A percentile compares a stretch with the other conserved stretches of the same genome.
These are phyloP conservation scores for Tuber indicum DNA, from an alignment of 495 filamentous ascomycete species.

Conservation along the genomic window DNA sequence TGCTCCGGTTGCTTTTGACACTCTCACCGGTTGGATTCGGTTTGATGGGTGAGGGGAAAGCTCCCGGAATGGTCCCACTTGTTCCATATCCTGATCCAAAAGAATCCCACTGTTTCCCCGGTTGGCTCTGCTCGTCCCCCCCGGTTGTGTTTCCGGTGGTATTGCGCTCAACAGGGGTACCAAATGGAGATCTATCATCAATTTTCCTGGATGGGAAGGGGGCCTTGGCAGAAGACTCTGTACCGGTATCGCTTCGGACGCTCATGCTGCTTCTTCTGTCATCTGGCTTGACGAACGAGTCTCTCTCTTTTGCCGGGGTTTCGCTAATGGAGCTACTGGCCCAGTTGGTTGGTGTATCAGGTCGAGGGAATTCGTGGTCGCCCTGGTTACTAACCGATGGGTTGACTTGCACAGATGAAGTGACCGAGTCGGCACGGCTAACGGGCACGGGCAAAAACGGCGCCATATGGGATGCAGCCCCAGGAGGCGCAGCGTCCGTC, in stretches of 20 bases:
- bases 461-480: conserved; percentile 56
- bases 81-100: conserved; percentile 24
- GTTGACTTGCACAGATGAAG: conserved; percentile 66
- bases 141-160: conserved; percentile 39
- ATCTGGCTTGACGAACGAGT: conserved; percentile 30
- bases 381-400: conserved; percentile 72
- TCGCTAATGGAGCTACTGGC: conserved; percentile 30
- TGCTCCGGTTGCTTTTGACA: conserved; percentile 42
- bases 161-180: conserved; percentile 34
- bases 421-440: conserved; percentile 59
- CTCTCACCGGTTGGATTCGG: conserved; percentile 51
- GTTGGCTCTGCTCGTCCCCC: conserved; percentile 24
- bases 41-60: conserved; percentile 52
- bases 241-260: conserved; percentile 41
- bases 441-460: conserved; percentile 62
- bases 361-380: conserved; percentile 52
- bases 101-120: conserved; percentile 36
- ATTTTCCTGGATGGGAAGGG: conserved; percentile 33
- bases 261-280: conserved; percentile 40
- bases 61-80: conserved; percentile 33
- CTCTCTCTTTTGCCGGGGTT: conserved; percentile 30
- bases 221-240: conserved; percentile 35
- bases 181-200: conserved; percentile 44
- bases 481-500: conserved; percentile 46
- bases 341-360: conserved; percentile 55